phyloP scores from a whole-genome alignment of 2,329 filamentous ascomycete genomes.

The Neoarthrinium moseri region DNA sequence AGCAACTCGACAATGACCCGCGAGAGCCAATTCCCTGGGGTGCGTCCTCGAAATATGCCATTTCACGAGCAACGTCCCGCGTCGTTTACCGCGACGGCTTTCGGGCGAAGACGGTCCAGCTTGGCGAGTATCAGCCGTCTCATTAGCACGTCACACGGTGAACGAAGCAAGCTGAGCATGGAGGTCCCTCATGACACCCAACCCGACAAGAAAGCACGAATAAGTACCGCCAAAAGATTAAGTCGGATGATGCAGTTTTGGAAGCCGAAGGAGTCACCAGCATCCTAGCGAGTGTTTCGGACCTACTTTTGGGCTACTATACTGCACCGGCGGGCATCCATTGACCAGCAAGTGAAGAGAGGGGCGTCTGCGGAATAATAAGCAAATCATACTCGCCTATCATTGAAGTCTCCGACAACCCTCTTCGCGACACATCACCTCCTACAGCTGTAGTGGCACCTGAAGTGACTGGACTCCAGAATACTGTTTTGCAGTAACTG shows the following conservation, averaged over 20 bases:
- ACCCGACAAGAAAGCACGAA: constrained; percentile 54
- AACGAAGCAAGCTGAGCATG: constrained; percentile 72
- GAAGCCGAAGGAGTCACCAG: constrained; percentile 55
- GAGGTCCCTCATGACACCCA: constrained; percentile 60
- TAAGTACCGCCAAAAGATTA: constrained; percentile 66
- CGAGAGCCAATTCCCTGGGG: constrained; percentile 54
- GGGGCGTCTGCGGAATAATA: too few species aligned
- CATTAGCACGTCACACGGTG: constrained; percentile 72
- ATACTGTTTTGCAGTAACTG: not conserved
- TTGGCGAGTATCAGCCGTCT: constrained; percentile 75
- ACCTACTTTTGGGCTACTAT: constrained; percentile 5
- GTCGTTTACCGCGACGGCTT: constrained; percentile 60
- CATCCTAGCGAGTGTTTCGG: constrained; percentile 16
- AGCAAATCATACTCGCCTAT: not conserved
- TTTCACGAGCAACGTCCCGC: constrained; percentile 58
- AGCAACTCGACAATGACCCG: constrained; percentile 76
- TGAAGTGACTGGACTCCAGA: not conserved
- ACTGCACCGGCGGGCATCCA: constrained; percentile 1
- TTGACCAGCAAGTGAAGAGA: constrained; percentile 11
- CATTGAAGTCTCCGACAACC: not conserved
- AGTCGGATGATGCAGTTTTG: constrained; percentile 79
- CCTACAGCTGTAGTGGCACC: not conserved
- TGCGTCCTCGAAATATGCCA: constrained; percentile 36
- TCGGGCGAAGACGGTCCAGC: constrained; percentile 71
- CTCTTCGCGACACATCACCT: too few species aligned